Percentiles rank a stretch among this genome's conserved stretches.
These are phyloP conservation scores for Anthracocystis walkeri DNA, from an alignment of 1,284 basidiomycete species.

Conservation along the genomic window DNA sequence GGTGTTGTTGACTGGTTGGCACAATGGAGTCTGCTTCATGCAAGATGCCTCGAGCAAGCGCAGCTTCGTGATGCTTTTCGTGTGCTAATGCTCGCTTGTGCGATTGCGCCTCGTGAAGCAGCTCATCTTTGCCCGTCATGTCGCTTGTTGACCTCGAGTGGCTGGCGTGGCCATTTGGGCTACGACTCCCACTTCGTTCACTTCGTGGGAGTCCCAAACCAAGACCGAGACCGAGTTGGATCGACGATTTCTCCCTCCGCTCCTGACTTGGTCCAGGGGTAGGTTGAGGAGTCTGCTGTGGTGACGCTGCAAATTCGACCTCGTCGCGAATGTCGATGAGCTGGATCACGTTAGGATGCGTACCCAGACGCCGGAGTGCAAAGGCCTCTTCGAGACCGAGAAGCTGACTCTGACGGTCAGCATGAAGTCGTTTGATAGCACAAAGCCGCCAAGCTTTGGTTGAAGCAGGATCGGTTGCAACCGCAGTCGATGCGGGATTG, in stretches of 20 bases:
- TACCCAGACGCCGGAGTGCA: conserved; percentile 62
- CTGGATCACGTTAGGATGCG: conserved; percentile 62
- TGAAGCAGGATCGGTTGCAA: background rate
- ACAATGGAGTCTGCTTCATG: conserved; percentile 3
- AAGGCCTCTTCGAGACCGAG: conserved; percentile 67
- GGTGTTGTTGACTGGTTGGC: background rate
- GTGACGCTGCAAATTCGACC: conserved; percentile 47
- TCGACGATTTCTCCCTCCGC: background rate
- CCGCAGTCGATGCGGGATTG: background rate
- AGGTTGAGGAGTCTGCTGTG: conserved; percentile 24
- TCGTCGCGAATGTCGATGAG: conserved; percentile 66
- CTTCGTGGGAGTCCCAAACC: conserved; percentile 21
- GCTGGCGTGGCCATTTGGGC: background rate
- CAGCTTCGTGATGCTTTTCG: conserved; percentile 28
- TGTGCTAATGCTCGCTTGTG: conserved; percentile 32
- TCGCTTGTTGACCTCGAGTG: conserved; percentile 53
- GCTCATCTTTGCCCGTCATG: conserved; percentile 39
- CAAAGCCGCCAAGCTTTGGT: conserved; percentile 57
- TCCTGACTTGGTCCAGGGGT: background rate
- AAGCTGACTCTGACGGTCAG: conserved; percentile 64
- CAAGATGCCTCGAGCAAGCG: conserved; percentile 15
- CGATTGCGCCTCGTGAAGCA: conserved; percentile 24
- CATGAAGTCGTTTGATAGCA: conserved; percentile 66
- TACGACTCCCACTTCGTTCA: background rate
- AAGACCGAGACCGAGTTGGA: conserved; percentile 15